Percentiles rank a stretch among this genome's conserved stretches.
Evolutionary conservation across 2,329 filamentous ascomycete species (phyloP).

Genomic region (Gaeumannomyces tritici): DNA sequence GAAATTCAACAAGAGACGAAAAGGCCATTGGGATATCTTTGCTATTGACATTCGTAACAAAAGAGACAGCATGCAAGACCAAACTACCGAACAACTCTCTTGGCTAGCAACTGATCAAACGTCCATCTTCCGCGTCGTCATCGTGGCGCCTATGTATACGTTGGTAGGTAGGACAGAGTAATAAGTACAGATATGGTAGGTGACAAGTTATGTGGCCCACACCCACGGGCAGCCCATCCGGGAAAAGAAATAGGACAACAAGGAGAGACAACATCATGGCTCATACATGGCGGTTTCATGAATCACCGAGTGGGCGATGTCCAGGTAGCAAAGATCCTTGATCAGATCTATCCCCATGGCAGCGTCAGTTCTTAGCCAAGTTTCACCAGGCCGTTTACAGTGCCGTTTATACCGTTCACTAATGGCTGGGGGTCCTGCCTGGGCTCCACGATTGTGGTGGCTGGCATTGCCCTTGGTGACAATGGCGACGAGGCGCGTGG

Average conservation of each 20-base stretch:
- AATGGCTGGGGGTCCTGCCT: background rate
- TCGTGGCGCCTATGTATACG: background rate
- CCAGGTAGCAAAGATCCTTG: too few relatives aligned
- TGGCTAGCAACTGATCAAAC: background rate
- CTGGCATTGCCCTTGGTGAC: conserved; percentile 10
- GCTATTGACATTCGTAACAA: background rate
- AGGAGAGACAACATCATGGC: conserved; percentile 1
- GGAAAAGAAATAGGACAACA: background rate
- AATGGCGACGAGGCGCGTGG: background rate
- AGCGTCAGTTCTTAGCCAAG: background rate
- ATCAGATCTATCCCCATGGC: too few relatives aligned
- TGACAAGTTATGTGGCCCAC: too few relatives aligned
- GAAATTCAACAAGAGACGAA: background rate
- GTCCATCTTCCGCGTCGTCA: background rate
- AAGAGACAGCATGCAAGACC: background rate
- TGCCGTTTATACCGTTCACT: conserved; percentile 16
- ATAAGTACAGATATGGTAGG: background rate
- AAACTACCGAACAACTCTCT: background rate
- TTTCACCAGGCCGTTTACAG: conserved; percentile 6
- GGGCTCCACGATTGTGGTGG: background rate
- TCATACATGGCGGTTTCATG: background rate
- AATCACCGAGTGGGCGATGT: too few relatives aligned
- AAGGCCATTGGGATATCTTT: background rate
- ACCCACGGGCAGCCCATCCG: background rate
- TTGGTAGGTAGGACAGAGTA: background rate